Percentiles rank a stretch among this genome's conserved stretches.
These are phyloP conservation scores for Globisporangium mamillatum DNA, from an alignment of 352 stramenopile genomes.

Conservation along the genomic window DNA sequence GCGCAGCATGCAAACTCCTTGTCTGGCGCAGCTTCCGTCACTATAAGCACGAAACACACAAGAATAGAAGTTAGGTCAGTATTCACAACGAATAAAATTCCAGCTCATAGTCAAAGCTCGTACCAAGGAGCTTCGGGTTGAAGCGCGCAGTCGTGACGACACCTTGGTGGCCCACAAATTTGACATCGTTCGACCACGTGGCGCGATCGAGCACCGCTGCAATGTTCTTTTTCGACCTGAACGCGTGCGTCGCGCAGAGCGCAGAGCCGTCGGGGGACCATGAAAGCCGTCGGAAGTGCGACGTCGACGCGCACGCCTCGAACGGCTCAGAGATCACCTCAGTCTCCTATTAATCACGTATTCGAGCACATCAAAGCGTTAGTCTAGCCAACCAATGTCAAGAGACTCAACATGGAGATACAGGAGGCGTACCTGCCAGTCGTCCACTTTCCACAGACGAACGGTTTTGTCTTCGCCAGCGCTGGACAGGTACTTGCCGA, in stretches of 20 bases:
- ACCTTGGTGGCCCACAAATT: slow-evolving; percentile 80
- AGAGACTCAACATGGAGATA: background rate
- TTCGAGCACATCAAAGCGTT: background rate
- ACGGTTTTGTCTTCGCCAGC: slow-evolving; percentile 86
- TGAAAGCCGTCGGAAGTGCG: slow-evolving; percentile 79
- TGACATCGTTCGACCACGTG: slow-evolving; percentile 81
- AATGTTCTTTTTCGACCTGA: slow-evolving; percentile 87
- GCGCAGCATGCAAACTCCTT: slow-evolving; percentile 86
- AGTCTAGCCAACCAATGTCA: background rate
- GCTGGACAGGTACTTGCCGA: slow-evolving; percentile 87
- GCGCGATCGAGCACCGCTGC: slow-evolving; percentile 71
- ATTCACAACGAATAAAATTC: background rate
- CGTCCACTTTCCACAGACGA: slow-evolving; percentile 78
- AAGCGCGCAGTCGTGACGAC: slow-evolving; percentile 83
- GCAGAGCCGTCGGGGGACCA: slow-evolving; percentile 83
- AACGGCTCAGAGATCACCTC: slow-evolving; percentile 74
- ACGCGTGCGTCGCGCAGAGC: slow-evolving; percentile 80
- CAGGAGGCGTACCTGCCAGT: slow-evolving; percentile 49
- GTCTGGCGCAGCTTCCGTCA: slow-evolving; percentile 48
- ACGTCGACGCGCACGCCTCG: slow-evolving; percentile 70
- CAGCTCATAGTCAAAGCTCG: background rate
- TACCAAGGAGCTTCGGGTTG: slow-evolving; percentile 77
- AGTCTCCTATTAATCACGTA: slow-evolving; percentile 21
- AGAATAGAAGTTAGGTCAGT: background rate
- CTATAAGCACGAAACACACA: slow-evolving; percentile 21